These are phyloP conservation scores for Annulohypoxylon bovei DNA, from an alignment of 495 filamentous ascomycete species.

Conservation along the genomic window DNA sequence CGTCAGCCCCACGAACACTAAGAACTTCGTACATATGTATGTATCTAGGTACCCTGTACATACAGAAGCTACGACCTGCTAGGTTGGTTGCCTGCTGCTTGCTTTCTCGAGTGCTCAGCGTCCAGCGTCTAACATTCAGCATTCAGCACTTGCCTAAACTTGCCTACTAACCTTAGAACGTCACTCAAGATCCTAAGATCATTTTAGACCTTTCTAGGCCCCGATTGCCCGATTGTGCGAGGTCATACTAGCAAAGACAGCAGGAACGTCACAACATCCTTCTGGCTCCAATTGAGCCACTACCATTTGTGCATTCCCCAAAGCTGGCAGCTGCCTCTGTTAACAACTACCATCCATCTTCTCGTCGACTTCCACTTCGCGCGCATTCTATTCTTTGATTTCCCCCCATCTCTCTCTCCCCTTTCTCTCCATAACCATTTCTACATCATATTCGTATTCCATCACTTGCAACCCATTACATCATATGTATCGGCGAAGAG, in stretches of 20 bases:
- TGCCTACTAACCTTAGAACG: slow-evolving; percentile 20
- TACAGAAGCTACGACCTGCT: background rate
- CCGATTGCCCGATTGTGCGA: slow-evolving; percentile 30
- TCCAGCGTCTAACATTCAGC: too few species aligned
- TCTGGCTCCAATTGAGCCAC: slow-evolving; percentile 32
- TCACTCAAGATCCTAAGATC: background rate
- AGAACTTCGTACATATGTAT: background rate
- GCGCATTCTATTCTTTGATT: background rate
- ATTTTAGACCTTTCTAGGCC: background rate
- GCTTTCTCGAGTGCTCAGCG: background rate
- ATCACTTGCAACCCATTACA: slow-evolving; percentile 16
- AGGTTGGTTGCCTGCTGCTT: slow-evolving; percentile 1
- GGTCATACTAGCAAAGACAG: slow-evolving; percentile 27
- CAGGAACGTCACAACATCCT: slow-evolving; percentile 24
- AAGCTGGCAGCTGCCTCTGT: slow-evolving; percentile 23
- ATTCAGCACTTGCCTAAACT: background rate
- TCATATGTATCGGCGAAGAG: slow-evolving; percentile 42
- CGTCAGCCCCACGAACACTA: slow-evolving; percentile 26
- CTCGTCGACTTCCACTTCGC: slow-evolving; percentile 5
- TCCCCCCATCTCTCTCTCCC: background rate
- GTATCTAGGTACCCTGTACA: background rate
- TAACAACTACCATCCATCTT: slow-evolving; percentile 12
- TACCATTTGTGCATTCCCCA: slow-evolving; percentile 28
- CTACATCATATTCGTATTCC: slow-evolving; percentile 4
- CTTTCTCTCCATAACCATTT: background rate